phyloP scores from a whole-genome alignment of 306 rosid species.

The Cajanus cajan region DNA sequence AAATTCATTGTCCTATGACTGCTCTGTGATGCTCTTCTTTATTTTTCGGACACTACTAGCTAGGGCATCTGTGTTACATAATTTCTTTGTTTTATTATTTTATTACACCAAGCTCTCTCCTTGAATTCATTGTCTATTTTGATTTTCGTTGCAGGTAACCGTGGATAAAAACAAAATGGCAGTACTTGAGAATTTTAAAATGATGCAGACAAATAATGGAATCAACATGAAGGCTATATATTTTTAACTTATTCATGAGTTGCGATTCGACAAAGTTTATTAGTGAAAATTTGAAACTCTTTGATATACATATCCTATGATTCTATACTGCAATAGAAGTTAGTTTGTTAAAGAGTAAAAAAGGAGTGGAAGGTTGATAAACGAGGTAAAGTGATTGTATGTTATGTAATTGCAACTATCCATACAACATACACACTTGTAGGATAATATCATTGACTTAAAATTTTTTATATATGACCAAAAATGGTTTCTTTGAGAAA shows the following conservation, averaged over 20 bases:
- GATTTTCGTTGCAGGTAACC: constrained; percentile 44
- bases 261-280: not conserved
- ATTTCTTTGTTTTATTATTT: not conserved
- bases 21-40: not conserved
- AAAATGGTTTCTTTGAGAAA: not conserved
- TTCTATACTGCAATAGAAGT: constrained; percentile 7
- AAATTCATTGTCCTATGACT: not conserved
- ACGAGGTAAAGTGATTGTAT: not conserved
- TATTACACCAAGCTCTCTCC: not conserved
- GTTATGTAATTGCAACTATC: constrained; percentile 4
- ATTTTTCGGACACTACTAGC: not conserved
- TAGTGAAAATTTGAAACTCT: not conserved
- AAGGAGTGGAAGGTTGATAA: constrained; percentile 13
- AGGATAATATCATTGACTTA: not conserved
- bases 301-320: not conserved
- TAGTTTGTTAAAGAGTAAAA: not conserved
- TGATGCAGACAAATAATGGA: not conserved
- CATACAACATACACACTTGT: not conserved
- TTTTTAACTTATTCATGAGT: constrained; percentile 20
- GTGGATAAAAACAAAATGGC: constrained; percentile 29
- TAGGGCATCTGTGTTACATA: not conserved
- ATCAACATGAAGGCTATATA: not conserved
- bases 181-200: constrained; percentile 24
- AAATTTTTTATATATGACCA: not conserved
- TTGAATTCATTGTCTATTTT: constrained; percentile 22